Evolutionary conservation across 2,329 filamentous ascomycete genomes (phyloP).

Genomic region (Fusarium sp.): DNA sequence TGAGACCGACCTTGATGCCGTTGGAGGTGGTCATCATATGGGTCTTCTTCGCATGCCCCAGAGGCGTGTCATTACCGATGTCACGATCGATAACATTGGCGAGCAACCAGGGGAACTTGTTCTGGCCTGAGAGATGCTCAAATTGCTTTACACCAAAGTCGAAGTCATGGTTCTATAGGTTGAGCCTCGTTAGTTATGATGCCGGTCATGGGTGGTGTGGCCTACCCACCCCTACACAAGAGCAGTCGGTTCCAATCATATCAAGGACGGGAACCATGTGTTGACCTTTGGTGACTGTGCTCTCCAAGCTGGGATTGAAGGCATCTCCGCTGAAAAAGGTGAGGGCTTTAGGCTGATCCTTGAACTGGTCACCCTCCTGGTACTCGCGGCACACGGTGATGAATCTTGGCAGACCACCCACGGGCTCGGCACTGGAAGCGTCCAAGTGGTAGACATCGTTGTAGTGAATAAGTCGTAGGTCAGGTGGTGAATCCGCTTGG

Average conservation of each 20-base stretch:
- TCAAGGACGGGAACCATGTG: constrained; percentile 93
- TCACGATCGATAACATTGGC: constrained; percentile 89
- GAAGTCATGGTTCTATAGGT: constrained; percentile 82
- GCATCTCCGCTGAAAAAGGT: constrained; percentile 93
- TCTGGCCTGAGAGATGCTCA: constrained; percentile 75
- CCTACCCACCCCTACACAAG: constrained; percentile 79
- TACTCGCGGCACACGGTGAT: constrained; percentile 83
- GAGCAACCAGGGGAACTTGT: constrained; percentile 88
- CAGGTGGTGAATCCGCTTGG: constrained; percentile 58
- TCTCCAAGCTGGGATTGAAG: constrained; percentile 91
- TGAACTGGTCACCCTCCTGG: constrained; percentile 68
- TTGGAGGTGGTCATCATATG: constrained; percentile 82
- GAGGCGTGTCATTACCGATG: constrained; percentile 77
- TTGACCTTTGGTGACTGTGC: constrained; percentile 85
- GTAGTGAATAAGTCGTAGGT: constrained; percentile 86
- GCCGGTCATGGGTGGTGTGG: constrained; percentile 30
- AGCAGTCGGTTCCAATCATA: constrained; percentile 77
- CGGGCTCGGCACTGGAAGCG: constrained; percentile 77
- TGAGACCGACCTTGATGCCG: constrained; percentile 85
- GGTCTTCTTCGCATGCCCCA: constrained; percentile 81
- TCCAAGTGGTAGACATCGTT: constrained; percentile 97
- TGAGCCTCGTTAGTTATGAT: constrained; percentile 13
- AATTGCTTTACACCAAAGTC: constrained; percentile 91
- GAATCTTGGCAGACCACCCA: constrained; percentile 85
- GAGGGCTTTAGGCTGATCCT: constrained; percentile 72